phyloP scores from a whole-genome alignment of 169 alveolate species.

The Cryptosporidium canis region DNA sequence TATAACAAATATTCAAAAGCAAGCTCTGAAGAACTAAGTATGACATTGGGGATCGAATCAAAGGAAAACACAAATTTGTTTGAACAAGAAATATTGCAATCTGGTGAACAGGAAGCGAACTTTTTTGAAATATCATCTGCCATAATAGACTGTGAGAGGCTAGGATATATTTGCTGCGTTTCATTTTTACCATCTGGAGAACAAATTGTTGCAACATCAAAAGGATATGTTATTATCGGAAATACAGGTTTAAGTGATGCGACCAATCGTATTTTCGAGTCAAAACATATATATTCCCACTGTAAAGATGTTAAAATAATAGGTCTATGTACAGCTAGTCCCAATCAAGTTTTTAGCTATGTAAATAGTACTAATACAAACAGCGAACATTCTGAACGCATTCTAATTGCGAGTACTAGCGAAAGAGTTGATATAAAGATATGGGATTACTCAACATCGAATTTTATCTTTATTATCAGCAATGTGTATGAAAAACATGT shows the following conservation, averaged over 20 bases:
- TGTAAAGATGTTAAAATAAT: slow-evolving; percentile 5
- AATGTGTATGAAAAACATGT: slow-evolving; percentile 30
- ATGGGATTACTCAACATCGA: slow-evolving; percentile 21
- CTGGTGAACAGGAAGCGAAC: background rate
- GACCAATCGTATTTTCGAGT: background rate
- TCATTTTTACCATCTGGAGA: slow-evolving; percentile 25
- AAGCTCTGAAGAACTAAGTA: background rate
- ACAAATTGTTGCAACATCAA: slow-evolving; percentile 29
- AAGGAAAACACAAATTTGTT: background rate
- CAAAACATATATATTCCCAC: background rate
- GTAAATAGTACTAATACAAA: background rate
- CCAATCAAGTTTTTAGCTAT: background rate
- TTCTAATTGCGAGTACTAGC: slow-evolving; percentile 54
- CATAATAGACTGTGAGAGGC: background rate
- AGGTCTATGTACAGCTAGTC: background rate
- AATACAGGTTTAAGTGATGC: background rate
- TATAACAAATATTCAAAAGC: background rate
- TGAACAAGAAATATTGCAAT: background rate
- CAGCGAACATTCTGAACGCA: background rate
- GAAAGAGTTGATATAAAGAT: slow-evolving; percentile 21
- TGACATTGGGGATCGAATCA: background rate
- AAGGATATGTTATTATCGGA: slow-evolving; percentile 25
- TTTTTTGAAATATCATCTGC: background rate
- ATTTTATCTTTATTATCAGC: background rate
- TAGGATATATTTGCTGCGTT: slow-evolving; percentile 15